Evolutionary conservation across 257 asterid genomes (phyloP).

Genomic region (Pogostemon cablin): DNA sequence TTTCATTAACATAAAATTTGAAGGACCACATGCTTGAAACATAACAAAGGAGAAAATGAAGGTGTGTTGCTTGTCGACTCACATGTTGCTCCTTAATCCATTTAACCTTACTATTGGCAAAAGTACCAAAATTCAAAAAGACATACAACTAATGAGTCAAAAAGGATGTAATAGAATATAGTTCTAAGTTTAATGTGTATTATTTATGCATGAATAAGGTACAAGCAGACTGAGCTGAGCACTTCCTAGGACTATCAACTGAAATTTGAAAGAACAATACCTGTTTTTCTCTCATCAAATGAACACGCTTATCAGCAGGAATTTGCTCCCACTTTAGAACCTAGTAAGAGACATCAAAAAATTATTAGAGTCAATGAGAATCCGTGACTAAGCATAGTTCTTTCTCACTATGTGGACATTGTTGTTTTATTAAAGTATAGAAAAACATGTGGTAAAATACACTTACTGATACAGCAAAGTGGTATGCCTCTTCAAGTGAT

Average conservation of each 20-base stretch:
- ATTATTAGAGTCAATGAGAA: slow-evolving; percentile 25
- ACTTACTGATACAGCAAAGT: slow-evolving; percentile 84
- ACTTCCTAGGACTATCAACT: slow-evolving; percentile 9
- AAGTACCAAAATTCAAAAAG: not conserved
- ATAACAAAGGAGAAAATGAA: not conserved
- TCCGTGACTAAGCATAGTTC: slow-evolving; percentile 4
- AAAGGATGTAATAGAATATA: not conserved
- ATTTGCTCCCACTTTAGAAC: slow-evolving; percentile 83
- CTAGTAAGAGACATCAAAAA: slow-evolving; percentile 38
- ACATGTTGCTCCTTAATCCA: not conserved
- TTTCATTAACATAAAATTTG: slow-evolving; percentile 4
- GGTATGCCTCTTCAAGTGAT: slow-evolving; percentile 70
- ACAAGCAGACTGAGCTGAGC: not conserved
- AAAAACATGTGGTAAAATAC: slow-evolving; percentile 4
- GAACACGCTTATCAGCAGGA: slow-evolving; percentile 91
- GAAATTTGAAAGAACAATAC: slow-evolving; percentile 40
- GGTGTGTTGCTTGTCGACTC: not conserved
- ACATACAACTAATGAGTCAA: not conserved
- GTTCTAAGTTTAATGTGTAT: not conserved
- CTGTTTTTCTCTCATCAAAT: slow-evolving; percentile 89
- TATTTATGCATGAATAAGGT: not conserved
- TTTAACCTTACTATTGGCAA: not conserved
- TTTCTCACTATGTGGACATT: not conserved
- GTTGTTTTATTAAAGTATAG: slow-evolving; percentile 27
- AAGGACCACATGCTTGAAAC: slow-evolving; percentile 2